These are phyloP conservation scores for Aspergillus brunneoviolaceus DNA, from an alignment of 2,329 filamentous ascomycete species.

Conservation along the genomic window DNA sequence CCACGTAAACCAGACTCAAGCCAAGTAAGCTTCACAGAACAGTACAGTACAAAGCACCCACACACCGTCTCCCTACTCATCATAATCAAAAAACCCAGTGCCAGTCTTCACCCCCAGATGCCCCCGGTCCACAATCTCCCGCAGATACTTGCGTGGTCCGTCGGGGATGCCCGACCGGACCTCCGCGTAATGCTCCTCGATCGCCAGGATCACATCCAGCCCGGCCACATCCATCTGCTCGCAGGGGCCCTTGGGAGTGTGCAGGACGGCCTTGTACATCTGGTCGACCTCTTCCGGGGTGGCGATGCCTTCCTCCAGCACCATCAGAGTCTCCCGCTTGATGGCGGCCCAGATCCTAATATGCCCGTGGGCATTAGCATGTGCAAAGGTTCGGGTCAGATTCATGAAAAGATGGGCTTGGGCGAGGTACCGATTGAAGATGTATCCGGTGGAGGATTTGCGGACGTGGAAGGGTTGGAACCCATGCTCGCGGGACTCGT, in stretches of 20 bases:
- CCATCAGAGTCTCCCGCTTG: conserved; percentile 41
- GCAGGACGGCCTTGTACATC: conserved; percentile 39
- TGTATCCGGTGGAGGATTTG: conserved; percentile 39
- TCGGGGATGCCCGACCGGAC: conserved; percentile 1
- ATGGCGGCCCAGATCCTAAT: conserved; percentile 45
- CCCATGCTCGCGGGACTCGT: conserved; percentile 32
- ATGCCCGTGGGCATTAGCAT: neutral
- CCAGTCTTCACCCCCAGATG: conserved; percentile 7
- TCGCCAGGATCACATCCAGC: conserved; percentile 41
- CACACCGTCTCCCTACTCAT: neutral
- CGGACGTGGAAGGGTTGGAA: conserved; percentile 41
- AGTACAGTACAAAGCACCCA: neutral
- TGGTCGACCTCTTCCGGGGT: conserved; percentile 39
- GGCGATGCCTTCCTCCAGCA: conserved; percentile 37
- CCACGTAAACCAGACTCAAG: neutral
- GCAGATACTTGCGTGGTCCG: conserved; percentile 1
- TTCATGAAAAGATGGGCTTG: too few species aligned
- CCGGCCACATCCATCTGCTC: conserved; percentile 45
- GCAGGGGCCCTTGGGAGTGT: conserved; percentile 38
- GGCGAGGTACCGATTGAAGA: conserved; percentile 37
- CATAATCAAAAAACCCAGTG: conserved; percentile 7
- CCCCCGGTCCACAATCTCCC: conserved; percentile 5
- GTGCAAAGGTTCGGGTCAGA: neutral
- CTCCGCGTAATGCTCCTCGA: conserved; percentile 41
- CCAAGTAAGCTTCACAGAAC: neutral